Evolutionary conservation across 495 filamentous ascomycete genomes (phyloP), one percentile per base, ranked within the genome.

Genomic region (Acidiella bohemica): DNA sequence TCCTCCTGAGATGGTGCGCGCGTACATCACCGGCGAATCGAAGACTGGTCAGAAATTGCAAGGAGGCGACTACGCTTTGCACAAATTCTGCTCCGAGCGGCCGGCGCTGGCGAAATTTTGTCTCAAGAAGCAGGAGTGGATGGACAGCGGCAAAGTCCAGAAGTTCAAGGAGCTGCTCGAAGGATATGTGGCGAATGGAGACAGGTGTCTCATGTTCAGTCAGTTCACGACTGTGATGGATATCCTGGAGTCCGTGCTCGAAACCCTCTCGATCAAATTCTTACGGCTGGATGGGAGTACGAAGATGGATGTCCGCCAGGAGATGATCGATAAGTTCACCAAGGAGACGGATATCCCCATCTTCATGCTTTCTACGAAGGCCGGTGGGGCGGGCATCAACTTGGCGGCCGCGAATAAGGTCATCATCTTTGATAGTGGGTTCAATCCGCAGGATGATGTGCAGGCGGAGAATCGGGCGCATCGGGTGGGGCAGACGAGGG

Each of bases 391-490:
- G 2, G 90, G 90, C 12, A 93, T 97, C 62, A 97, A 97, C 60
- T 59, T 97, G 23, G 84, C 84, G 10, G 82, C 78, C 29, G 92
- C 90, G 2, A 96, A 96, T 63, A 95, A 93, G 65, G 87, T 97
- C 44, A 73, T 97, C 57, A 88, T 97, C 53, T 95, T 96, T 54
- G 90, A 97, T 59, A 82, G 80, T 36, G 79, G 73, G 21, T 95
- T 96, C 60, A 97, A 97, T 51, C 90, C 90, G 0, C 90, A 97
- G 57, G 86, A 95, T 41, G 90, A 97, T 54, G 71, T 90, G 1
- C 90, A 97, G 58, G 90, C 90, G 0, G 87, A 94, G 61, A 95
- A 97, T 55, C 81, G 90, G 14, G 90, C 90, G 1, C 90, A 97
- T 62, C 76, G 90, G 3, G 82, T 97, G 9, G 92, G 90, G 1